Base-by-base conservation (phyloP, 768 basidiomycete genomes). In the Tephrocybe sp. region DNA sequence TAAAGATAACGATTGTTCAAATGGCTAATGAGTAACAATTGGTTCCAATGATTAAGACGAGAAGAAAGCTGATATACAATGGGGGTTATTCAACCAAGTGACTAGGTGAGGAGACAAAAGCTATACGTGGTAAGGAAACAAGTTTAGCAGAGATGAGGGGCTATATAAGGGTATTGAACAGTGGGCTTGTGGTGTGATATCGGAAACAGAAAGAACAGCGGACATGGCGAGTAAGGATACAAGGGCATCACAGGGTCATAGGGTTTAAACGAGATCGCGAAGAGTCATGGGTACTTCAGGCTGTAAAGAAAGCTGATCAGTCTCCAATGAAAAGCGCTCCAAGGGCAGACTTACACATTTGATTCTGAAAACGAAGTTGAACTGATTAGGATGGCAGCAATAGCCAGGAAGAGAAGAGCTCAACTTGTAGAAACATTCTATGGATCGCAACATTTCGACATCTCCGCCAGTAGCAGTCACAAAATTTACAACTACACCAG, bases 341-440 rank as follows among this genome's bases (percentile, higher is more conserved):
- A 39, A 36, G 23, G 33, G 26, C 40, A 41, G 48, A 74, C 90
- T 64, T 70, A 93, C 90, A 73, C 90, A 93, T 93, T 93, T 93
- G 76, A 88, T 88, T 75, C 86, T 88, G 46, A 18, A 33, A 10
- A 11, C 2, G 8, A 21, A 33, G n/a, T n/a, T n/a, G n/a, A n/a
- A n/a, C n/a, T n/a, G n/a, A n/a, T n/a, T n/a, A n/a, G n/a, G n/a
- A n/a, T n/a, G n/a, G n/a, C n/a, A n/a, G n/a, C n/a, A n/a, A n/a
- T n/a, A n/a, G n/a, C n/a, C n/a, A n/a, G n/a, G n/a, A n/a, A n/a
- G n/a, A n/a, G n/a, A n/a, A n/a, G n/a, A n/a, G 66, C 68, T 53
- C 47, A 68, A 92, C 91, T 93, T 93, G 80, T 96, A 98, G 74
- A 93, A 96, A 79, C 94, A 96, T 76, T 98, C 96, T 78, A 98